phyloP scores from a whole-genome alignment of 1,284 basidiomycete species.

The Pulveroboletus sp. region DNA sequence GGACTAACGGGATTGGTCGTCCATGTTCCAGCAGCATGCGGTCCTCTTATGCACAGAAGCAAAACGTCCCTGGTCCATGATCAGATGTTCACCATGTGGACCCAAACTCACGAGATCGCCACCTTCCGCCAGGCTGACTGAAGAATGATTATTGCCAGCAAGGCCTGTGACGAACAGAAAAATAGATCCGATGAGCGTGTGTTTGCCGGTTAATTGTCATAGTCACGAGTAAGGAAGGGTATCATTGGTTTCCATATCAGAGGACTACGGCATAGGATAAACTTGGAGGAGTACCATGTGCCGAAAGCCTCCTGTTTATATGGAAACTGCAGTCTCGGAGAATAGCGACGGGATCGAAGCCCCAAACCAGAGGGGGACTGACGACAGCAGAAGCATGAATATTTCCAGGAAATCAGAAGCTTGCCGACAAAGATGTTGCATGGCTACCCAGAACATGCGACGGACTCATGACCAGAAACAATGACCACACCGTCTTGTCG shows the following conservation, averaged over 20 bases:
- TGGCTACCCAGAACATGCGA: neutral
- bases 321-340: neutral
- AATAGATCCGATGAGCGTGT: neutral
- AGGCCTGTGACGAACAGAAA: neutral
- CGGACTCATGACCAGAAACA: too few relatives aligned
- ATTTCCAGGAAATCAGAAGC: neutral
- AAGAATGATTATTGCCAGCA: slow-evolving; percentile 11
- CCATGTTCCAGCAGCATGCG: neutral
- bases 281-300: neutral
- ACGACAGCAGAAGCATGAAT: neutral
- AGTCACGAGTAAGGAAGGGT: neutral
- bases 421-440: neutral
- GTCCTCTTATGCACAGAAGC: slow-evolving; percentile 15
- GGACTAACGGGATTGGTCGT: neutral
- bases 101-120: neutral
- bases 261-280: neutral
- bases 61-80: neutral
- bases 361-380: neutral
- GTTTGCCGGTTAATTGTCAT: neutral
- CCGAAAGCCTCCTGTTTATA: neutral
- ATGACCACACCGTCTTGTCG: too few relatives aligned
- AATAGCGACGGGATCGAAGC: neutral
- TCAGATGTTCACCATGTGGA: neutral
- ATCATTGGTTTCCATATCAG: neutral
- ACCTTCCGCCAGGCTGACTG: neutral